Conservation (phyloP, 257 asterid species). For the Dorcoceras hygrometricum region DNA sequence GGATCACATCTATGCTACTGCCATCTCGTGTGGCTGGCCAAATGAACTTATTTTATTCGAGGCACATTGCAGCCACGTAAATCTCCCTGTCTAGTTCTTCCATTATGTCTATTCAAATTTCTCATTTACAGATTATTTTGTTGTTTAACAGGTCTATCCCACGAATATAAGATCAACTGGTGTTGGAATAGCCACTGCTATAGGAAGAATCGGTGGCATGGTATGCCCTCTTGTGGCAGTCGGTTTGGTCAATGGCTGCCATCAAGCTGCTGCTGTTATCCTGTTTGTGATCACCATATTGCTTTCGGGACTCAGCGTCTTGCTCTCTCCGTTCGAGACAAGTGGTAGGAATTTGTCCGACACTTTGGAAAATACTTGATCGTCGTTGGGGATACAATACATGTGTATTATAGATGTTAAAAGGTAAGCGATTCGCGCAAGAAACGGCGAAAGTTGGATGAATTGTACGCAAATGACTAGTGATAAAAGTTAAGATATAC, state of each 20-base stretch:
- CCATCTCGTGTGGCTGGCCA: too few species aligned
- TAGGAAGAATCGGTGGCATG: slow-evolving; percentile 72
- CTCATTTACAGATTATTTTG: not conserved
- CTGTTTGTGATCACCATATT: slow-evolving; percentile 39
- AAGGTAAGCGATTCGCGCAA: too few species aligned
- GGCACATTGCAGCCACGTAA: too few species aligned
- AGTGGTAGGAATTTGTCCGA: slow-evolving; percentile 36
- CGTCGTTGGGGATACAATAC: not conserved
- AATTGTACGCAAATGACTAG: too few species aligned
- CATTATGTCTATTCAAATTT: not conserved
- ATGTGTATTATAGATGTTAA: not conserved
- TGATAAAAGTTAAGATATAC: too few species aligned
- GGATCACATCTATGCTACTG: not conserved
- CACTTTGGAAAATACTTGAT: not conserved
- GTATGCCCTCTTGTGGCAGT: slow-evolving; percentile 68
- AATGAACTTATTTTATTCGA: too few species aligned
- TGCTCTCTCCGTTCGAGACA: slow-evolving; percentile 51
- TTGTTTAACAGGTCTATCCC: slow-evolving; percentile 55
- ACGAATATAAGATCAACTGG: slow-evolving; percentile 57
- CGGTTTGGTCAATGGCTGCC: slow-evolving; percentile 51
- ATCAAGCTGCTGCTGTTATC: slow-evolving; percentile 48
- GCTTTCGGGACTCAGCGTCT: slow-evolving; percentile 42
- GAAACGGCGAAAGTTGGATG: too few species aligned
- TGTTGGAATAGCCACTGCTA: slow-evolving; percentile 49
- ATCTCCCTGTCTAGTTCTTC: not conserved